Percentiles rank a stretch among this genome's conserved stretches.
Conservation (phyloP, 495 filamentous ascomycete species). For the Pseudotulostoma volvatum region DNA sequence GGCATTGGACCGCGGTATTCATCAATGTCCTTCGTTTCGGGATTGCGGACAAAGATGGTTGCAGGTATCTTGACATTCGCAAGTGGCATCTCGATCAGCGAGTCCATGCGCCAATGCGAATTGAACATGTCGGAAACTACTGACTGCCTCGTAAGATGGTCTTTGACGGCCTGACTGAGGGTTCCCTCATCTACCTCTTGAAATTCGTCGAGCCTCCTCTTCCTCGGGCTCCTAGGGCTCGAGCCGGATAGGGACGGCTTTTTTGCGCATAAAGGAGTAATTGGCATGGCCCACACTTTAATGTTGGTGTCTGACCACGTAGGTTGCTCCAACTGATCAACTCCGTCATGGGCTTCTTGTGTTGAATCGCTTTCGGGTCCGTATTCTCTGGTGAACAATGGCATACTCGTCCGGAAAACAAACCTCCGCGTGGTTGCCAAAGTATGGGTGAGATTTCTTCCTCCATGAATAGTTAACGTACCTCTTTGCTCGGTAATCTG, state of each 20-base stretch:
- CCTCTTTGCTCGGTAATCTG: conserved; percentile 6
- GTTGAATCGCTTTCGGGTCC: conserved; percentile 22
- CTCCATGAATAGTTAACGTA: conserved; percentile 54
- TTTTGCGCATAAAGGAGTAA: conserved; percentile 19
- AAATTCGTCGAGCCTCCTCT: conserved; percentile 46
- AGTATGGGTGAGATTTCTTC: conserved; percentile 57
- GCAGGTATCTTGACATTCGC: conserved; percentile 50
- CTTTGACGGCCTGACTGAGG: conserved; percentile 10
- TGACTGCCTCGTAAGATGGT: conserved; percentile 36
- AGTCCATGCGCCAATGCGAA: conserved; percentile 56
- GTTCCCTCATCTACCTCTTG: conserved; percentile 15
- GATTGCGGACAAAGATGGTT: conserved; percentile 50
- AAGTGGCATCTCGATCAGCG: conserved; percentile 45
- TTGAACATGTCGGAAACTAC: conserved; percentile 70
- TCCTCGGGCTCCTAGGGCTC: conserved; percentile 29
- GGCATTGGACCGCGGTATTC: conserved; percentile 51
- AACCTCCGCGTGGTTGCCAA: conserved; percentile 73
- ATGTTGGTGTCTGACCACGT: conserved; percentile 61
- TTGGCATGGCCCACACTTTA: conserved; percentile 64
- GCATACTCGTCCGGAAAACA: conserved; percentile 72
- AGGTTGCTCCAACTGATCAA: conserved; percentile 33
- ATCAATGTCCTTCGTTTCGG: conserved; percentile 44
- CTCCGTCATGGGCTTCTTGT: conserved; percentile 4
- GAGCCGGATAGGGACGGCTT: conserved; percentile 2
- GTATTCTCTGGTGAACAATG: conserved; percentile 50